phyloP scores from a whole-genome alignment of 345 rosid species.

The Populus euphratica region DNA sequence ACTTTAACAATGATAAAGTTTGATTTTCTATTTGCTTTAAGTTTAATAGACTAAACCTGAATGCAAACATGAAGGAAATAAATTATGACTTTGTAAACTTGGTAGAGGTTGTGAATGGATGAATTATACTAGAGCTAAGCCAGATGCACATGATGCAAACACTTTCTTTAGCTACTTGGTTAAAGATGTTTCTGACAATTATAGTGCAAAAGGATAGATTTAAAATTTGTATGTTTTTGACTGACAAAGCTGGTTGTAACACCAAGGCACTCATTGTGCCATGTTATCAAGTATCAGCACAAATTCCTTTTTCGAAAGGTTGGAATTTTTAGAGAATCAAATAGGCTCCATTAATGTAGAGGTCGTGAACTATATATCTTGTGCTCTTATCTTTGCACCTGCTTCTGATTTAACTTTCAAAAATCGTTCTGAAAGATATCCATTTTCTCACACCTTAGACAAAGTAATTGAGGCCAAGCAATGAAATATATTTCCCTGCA shows the following conservation, averaged over 20 bases:
- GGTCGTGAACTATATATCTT: not conserved
- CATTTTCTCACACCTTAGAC: not conserved
- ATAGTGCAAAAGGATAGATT: not conserved
- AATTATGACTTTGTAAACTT: not conserved
- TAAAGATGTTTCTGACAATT: not conserved
- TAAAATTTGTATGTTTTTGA: not conserved
- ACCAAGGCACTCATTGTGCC: not conserved
- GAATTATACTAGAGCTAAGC: not conserved
- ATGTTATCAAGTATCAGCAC: not conserved
- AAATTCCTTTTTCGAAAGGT: not conserved
- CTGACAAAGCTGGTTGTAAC: not conserved
- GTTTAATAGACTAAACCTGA: not conserved
- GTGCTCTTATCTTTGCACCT: not conserved
- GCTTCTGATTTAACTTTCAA: not conserved
- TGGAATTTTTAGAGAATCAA: conserved; percentile 2
- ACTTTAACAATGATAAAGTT: not conserved
- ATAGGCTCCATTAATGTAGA: not conserved
- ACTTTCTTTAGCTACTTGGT: not conserved
- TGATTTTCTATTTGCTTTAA: not conserved
- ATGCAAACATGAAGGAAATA: not conserved
- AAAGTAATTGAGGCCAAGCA: not conserved
- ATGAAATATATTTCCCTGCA: not conserved
- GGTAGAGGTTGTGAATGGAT: not conserved
- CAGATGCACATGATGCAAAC: not conserved
- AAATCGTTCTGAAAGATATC: not conserved